Base-by-base conservation (phyloP, 2,329 filamentous ascomycete species). In the Ophiocordyceps australis region DNA sequence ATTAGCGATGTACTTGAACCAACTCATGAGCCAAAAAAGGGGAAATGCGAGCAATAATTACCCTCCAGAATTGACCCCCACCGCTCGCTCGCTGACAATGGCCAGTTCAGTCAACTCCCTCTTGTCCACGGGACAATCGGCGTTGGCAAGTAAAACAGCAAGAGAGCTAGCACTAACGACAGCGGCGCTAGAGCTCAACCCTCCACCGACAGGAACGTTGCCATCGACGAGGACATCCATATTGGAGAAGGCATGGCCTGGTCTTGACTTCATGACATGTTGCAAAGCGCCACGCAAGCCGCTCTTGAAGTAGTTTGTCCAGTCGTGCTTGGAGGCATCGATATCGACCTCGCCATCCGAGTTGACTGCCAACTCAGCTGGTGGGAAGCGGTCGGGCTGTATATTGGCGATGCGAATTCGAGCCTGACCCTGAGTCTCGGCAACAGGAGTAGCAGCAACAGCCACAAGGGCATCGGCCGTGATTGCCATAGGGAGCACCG, bases 231-330 rank as follows among this genome's bases (percentile, higher is more conserved):
- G 57, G 27, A 95, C 67, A 38, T 91, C 72, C 74, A 98, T 82
- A 40, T 78, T 77, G 29, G 35, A 38, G 3, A 81, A 75, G 22
- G 59, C 60, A 43, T 82, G 77, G 24, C 52, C 54, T 8, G 59
- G 55, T 18, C 67, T 66, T 17, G 62, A 44, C 46, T 75, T 75
- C 51, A 73, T 69, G 45, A 70, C 64, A 35, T 98, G 57, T 31
- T 92, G 60, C 29, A 93, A 54, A 1, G 86, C 86, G 17, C 85
- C 89, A 19, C 70, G 62, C 25, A 95, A 59, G 0, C 89, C 89
- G 28, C 82, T 80, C 56, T 89, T 91, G 68, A 98, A 95, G 62
- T 98, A 98, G 49, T 95, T 98, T 30, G 82, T 79, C 89, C 89
- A 98, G 54, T 94, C 83, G 37, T 91, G 78, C 38, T 76, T 67